Evolutionary conservation across 1,284 basidiomycete genomes (phyloP).

Genomic region (Limonomyces culmigenus): DNA sequence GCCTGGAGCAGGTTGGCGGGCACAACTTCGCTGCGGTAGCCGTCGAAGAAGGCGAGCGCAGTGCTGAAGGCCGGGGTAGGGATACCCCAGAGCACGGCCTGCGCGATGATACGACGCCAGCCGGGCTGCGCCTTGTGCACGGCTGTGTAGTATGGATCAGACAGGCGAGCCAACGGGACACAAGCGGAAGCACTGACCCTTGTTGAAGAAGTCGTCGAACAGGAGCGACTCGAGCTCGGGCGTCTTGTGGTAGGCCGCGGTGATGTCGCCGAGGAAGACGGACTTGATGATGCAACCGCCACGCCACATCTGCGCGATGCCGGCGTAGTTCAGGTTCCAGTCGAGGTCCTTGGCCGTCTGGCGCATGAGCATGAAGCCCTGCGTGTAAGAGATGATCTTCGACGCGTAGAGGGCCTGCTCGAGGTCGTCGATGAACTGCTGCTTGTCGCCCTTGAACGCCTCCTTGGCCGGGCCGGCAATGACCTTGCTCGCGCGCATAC

Average conservation of each 20-base stretch:
- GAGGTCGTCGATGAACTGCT: conserved; percentile 97
- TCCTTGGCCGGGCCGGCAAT: conserved; percentile 84
- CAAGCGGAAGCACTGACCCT: conserved; percentile 27
- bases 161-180: too few species aligned
- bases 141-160: conserved; percentile 23
- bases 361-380: conserved; percentile 99
- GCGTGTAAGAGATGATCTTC: conserved; percentile 98
- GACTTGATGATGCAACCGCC: conserved; percentile 99
- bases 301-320: conserved; percentile 98
- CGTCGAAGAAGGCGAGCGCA: conserved; percentile 97
- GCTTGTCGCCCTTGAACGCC: conserved; percentile 93
- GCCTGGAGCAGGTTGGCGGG: conserved; percentile 93
- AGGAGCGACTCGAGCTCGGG: conserved; percentile 81
- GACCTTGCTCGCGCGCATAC: conserved; percentile 81
- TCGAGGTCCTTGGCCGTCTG: conserved; percentile 86
- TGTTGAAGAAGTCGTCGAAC: conserved; percentile 97
- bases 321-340: conserved; percentile 88
- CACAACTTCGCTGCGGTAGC: conserved; percentile 83
- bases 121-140: conserved; percentile 92
- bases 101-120: conserved; percentile 95
- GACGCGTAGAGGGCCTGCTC: conserved; percentile 99
- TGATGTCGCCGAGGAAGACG: conserved; percentile 92
- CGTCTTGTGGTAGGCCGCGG: conserved; percentile 83
- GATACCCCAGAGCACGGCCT: conserved; percentile 95
- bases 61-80: conserved; percentile 94